Evolutionary conservation across 2,329 filamentous ascomycete genomes (phyloP).

Genomic region (Cladosporium sp.): DNA sequence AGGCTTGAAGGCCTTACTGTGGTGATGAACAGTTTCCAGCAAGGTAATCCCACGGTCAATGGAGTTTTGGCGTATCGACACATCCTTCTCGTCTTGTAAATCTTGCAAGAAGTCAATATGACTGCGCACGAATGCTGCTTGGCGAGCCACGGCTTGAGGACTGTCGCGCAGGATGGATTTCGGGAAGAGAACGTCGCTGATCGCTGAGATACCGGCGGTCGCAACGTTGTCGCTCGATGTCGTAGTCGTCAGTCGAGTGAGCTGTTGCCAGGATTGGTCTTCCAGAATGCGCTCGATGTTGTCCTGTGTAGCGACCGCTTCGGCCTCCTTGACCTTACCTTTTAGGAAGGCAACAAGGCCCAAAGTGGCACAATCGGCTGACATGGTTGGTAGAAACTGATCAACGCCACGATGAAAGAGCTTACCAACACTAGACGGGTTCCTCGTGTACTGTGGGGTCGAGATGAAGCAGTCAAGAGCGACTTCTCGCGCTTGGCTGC

Average conservation of each 20-base stretch:
- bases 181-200: slow-evolving; percentile 18
- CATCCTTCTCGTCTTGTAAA: not conserved
- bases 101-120: slow-evolving; percentile 15
- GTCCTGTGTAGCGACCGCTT: not conserved
- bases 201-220: not conserved
- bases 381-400: slow-evolving; percentile 8
- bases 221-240: slow-evolving; percentile 9
- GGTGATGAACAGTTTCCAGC: slow-evolving; percentile 8
- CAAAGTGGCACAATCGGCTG: slow-evolving; percentile 7
- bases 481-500: slow-evolving; percentile 14
- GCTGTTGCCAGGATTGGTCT: slow-evolving; percentile 18
- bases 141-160: slow-evolving; percentile 13
- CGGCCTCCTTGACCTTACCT: not conserved
- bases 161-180: slow-evolving; percentile 1
- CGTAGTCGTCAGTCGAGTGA: slow-evolving; percentile 16
- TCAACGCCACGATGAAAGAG: slow-evolving; percentile 10
- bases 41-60: slow-evolving; percentile 4
- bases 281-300: slow-evolving; percentile 16
- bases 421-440: not conserved
- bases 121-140: slow-evolving; percentile 18
- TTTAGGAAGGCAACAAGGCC: slow-evolving; percentile 14
- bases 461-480: slow-evolving; percentile 10
- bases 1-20: not conserved
- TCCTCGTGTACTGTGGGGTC: not conserved
- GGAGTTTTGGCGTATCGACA: not conserved